phyloP scores from a whole-genome alignment of 1,139 yeast species.

The Meyerozyma elateridarum region DNA sequence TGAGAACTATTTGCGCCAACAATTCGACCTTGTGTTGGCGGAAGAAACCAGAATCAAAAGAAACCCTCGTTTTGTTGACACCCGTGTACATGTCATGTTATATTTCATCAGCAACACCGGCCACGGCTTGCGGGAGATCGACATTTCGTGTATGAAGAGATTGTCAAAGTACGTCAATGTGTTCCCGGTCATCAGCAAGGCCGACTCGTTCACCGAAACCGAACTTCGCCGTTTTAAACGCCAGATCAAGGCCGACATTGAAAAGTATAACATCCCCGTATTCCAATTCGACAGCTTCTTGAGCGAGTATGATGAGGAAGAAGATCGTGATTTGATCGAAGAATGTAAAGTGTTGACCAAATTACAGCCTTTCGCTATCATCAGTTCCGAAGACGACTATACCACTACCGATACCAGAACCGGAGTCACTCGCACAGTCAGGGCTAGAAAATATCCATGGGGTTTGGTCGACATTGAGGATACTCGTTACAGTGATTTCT shows the following conservation, averaged over 20 bases:
- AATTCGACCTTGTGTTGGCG: conserved; percentile 84
- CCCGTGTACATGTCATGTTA: conserved; percentile 67
- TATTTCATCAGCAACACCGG: conserved; percentile 75
- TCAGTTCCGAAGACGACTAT: conserved; percentile 59
- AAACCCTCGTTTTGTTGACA: conserved; percentile 75
- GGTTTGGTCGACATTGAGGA: conserved; percentile 83
- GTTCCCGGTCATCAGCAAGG: conserved; percentile 81
- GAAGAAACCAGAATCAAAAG: conserved; percentile 91
- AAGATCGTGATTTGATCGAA: conserved; percentile 72
- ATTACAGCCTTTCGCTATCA: conserved; percentile 82
- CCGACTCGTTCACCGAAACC: conserved; percentile 77
- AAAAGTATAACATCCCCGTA: conserved; percentile 71
- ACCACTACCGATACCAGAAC: conserved; percentile 49
- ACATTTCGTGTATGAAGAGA: conserved; percentile 70
- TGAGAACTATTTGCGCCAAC: conserved; percentile 40
- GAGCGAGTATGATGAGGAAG: conserved; percentile 43
- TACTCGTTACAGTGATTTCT: conserved; percentile 77
- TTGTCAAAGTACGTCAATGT: conserved; percentile 80
- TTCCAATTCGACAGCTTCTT: conserved; percentile 62
- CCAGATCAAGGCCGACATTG: conserved; percentile 64
- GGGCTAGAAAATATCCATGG: conserved; percentile 94
- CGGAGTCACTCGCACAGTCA: conserved; percentile 50
- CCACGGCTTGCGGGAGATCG: conserved; percentile 71
- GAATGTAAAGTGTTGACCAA: conserved; percentile 74
- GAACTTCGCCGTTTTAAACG: conserved; percentile 61